These are phyloP conservation scores for Dianthus caryophyllus DNA, from an alignment of 148 eudicot species.

Conservation along the genomic window DNA sequence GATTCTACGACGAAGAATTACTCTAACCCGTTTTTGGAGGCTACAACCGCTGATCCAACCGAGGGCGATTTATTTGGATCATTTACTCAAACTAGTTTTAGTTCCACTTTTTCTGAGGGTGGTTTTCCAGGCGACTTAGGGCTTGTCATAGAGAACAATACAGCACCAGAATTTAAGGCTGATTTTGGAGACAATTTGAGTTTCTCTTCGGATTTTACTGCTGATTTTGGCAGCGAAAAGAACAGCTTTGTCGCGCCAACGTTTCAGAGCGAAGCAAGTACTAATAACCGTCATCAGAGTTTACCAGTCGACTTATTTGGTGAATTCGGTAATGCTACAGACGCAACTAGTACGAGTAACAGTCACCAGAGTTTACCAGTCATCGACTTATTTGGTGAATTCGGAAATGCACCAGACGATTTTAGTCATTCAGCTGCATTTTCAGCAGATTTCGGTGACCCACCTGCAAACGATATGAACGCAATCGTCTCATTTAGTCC, in stretches of 20 bases:
- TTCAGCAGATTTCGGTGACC: neutral
- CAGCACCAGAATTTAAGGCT: slow-evolving; percentile 5
- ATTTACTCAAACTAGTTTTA: slow-evolving; percentile 11
- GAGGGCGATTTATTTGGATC: slow-evolving; percentile 1
- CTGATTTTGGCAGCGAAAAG: neutral
- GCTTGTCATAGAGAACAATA: neutral
- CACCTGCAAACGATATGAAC: slow-evolving; percentile 9
- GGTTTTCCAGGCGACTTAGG: slow-evolving; percentile 18
- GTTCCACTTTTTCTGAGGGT: neutral
- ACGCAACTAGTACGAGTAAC: neutral
- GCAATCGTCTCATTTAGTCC: slow-evolving; percentile 24
- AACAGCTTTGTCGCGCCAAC: slow-evolving; percentile 1
- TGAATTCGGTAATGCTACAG: slow-evolving; percentile 4
- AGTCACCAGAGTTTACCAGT: slow-evolving; percentile 9
- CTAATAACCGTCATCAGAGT: neutral
- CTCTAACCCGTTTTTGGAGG: slow-evolving; percentile 61
- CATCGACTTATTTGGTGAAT: slow-evolving; percentile 9
- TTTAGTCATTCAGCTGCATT: neutral
- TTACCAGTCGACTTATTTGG: slow-evolving; percentile 8
- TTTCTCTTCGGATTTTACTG: slow-evolving; percentile 6
- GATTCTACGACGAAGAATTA: slow-evolving; percentile 23
- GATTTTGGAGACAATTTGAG: slow-evolving; percentile 14
- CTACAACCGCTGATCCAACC: slow-evolving; percentile 15
- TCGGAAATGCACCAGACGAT: neutral
- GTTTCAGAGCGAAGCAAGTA: neutral